phyloP scores from a whole-genome alignment of 2,329 filamentous ascomycete species.

The Hirsutella minnesotensis region DNA sequence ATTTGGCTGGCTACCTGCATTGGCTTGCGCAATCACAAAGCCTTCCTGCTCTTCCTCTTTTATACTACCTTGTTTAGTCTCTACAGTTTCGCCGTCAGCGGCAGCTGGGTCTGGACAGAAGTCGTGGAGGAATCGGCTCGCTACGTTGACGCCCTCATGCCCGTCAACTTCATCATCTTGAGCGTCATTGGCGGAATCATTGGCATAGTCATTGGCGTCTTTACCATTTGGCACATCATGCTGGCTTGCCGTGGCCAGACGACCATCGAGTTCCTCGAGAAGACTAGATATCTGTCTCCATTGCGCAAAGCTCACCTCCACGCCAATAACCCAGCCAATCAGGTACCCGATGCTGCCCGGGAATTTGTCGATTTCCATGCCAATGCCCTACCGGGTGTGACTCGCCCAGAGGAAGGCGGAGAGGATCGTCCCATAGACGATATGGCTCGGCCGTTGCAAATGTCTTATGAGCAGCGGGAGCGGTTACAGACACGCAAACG shows the following conservation, averaged over 20 bases:
- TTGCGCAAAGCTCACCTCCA: constrained; percentile 58
- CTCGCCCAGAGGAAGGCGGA: constrained; percentile 72
- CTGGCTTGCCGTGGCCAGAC: constrained; percentile 72
- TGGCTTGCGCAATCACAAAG: constrained; percentile 88
- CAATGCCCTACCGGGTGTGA: constrained; percentile 69
- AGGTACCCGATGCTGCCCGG: constrained; percentile 45
- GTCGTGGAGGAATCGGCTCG: constrained; percentile 57
- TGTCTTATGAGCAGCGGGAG: constrained; percentile 44
- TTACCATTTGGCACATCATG: constrained; percentile 85
- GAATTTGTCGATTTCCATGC: constrained; percentile 73
- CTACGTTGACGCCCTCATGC: constrained; percentile 66
- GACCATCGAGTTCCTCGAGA: constrained; percentile 92
- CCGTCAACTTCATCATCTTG: constrained; percentile 83
- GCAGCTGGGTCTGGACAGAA: constrained; percentile 75
- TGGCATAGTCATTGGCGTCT: constrained; percentile 75
- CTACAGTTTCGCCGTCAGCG: constrained; percentile 65
- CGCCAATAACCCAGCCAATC: constrained; percentile 39
- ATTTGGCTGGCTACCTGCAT: constrained; percentile 96
- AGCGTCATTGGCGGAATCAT: constrained; percentile 84
- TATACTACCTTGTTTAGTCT: constrained; percentile 84
- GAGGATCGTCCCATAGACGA: constrained; percentile 25
- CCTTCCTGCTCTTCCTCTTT: constrained; percentile 82
- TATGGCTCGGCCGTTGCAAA: constrained; percentile 24
- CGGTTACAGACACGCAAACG: constrained; percentile 40
- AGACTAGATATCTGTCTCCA: constrained; percentile 83